Evolutionary conservation across 352 stramenopile genomes (phyloP).

Genomic region (Thalassiosira sp.): DNA sequence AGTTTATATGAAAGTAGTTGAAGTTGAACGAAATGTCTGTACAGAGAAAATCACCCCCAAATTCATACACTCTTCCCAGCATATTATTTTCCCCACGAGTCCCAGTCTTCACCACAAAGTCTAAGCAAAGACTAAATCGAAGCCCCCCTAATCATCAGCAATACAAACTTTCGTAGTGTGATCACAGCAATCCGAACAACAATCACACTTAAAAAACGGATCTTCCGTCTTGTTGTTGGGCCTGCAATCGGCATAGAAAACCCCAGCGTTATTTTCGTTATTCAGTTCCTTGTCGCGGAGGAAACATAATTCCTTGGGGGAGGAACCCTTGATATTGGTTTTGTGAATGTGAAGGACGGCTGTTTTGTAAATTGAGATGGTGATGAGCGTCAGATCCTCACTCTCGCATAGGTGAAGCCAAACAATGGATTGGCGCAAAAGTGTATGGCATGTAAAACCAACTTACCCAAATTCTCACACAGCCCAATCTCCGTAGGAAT

Average conservation of each 20-base stretch:
- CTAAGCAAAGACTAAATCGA: neutral
- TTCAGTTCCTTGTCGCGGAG: constrained; percentile 28
- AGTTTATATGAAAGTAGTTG: too few relatives aligned
- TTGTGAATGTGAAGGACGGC: constrained; percentile 41
- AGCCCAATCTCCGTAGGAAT: constrained; percentile 42
- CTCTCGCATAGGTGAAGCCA: neutral
- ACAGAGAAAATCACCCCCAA: too few relatives aligned
- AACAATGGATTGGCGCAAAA: neutral
- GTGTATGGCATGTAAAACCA: neutral
- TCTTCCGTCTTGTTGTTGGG: constrained; percentile 40
- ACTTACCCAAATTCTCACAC: constrained; percentile 46
- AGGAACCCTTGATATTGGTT: constrained; percentile 39
- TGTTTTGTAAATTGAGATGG: neutral
- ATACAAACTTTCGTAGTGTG: constrained; percentile 42
- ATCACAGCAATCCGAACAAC: constrained; percentile 52
- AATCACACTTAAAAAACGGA: constrained; percentile 38
- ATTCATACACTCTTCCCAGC: too few relatives aligned
- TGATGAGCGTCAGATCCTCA: neutral
- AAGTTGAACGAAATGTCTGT: too few relatives aligned
- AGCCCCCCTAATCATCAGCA: constrained; percentile 24
- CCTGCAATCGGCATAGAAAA: constrained; percentile 49
- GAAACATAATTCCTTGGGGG: constrained; percentile 40
- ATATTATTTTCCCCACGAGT: too few relatives aligned
- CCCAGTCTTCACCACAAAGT: too few relatives aligned
- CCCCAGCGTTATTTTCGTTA: constrained; percentile 9